These are phyloP conservation scores for Candida chauliodis DNA, from an alignment of 805 yeast species.

Conservation along the genomic window DNA sequence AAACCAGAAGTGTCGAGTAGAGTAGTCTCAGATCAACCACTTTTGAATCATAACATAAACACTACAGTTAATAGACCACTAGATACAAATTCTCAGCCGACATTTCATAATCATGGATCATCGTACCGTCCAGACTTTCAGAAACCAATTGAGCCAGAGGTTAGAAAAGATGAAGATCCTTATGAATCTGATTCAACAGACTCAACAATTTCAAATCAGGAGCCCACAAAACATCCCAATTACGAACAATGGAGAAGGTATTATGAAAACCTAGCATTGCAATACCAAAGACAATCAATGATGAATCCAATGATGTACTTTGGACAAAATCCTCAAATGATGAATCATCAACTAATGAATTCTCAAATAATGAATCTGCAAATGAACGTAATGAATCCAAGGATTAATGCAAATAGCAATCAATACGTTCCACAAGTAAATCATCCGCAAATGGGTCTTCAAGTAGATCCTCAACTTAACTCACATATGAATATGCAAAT, in stretches of 20 bases:
- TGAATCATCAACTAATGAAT: constrained; percentile 8
- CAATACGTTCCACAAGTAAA: no score
- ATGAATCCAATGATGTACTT: constrained; percentile 8
- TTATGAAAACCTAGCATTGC: constrained; percentile 25
- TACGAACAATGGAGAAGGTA: constrained; percentile 38
- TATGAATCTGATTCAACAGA: constrained; percentile 11
- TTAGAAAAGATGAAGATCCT: constrained; percentile 10
- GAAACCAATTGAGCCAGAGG: neutral
- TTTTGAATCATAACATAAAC: no score
- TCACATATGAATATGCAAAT: no score
- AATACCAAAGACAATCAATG: constrained; percentile 13
- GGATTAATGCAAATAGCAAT: no score
- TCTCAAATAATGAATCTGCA: constrained; percentile 9
- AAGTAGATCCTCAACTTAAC: constrained; percentile 6
- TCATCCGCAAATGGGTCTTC: constrained; percentile 8
- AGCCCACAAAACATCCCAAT: constrained; percentile 25
- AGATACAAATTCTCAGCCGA: no score
- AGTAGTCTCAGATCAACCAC: no score
- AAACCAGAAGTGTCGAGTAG: no score
- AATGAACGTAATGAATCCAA: constrained; percentile 7
- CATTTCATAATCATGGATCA: no score
- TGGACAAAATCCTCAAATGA: constrained; percentile 11
- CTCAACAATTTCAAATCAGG: constrained; percentile 7
- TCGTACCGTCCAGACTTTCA: no score
- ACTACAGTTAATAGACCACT: no score